phyloP scores from a whole-genome alignment of 352 stramenopile genomes.

The Phytophthora rubi region DNA sequence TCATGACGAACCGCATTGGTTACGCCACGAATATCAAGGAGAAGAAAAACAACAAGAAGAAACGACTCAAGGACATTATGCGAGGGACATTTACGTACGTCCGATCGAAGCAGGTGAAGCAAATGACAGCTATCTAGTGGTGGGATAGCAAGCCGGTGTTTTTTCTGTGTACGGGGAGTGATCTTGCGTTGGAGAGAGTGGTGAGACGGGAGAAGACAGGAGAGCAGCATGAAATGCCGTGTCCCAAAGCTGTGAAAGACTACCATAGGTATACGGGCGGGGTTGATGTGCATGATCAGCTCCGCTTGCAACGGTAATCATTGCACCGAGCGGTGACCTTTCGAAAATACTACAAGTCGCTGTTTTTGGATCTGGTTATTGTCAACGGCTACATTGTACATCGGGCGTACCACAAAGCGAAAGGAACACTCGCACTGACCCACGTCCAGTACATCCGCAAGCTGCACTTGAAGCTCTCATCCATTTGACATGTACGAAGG shows the following conservation, averaged over 20 bases:
- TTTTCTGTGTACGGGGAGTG: constrained; percentile 7
- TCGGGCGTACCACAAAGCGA: background rate
- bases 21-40: constrained; percentile 1
- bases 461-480: constrained; percentile 3
- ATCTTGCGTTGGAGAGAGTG: background rate
- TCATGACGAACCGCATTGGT: constrained; percentile 13
- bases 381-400: constrained; percentile 12
- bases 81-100: constrained; percentile 5
- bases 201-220: background rate
- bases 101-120: background rate
- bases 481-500: constrained; percentile 5
- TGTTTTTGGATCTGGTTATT: constrained; percentile 12
- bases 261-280: constrained; percentile 5
- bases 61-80: background rate
- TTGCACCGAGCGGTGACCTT: constrained; percentile 11
- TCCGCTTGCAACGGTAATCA: constrained; percentile 8
- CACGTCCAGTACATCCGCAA: constrained; percentile 9
- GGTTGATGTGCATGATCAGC: background rate
- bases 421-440: constrained; percentile 1
- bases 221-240: constrained; percentile 7
- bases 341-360: constrained; percentile 11
- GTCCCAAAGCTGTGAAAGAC: constrained; percentile 7
- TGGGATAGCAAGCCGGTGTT: constrained; percentile 1
- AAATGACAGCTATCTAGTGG: constrained; percentile 4
- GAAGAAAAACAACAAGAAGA: constrained; percentile 1